phyloP scores from a whole-genome alignment of 305 asterid genomes.

The Plantago rigida region DNA sequence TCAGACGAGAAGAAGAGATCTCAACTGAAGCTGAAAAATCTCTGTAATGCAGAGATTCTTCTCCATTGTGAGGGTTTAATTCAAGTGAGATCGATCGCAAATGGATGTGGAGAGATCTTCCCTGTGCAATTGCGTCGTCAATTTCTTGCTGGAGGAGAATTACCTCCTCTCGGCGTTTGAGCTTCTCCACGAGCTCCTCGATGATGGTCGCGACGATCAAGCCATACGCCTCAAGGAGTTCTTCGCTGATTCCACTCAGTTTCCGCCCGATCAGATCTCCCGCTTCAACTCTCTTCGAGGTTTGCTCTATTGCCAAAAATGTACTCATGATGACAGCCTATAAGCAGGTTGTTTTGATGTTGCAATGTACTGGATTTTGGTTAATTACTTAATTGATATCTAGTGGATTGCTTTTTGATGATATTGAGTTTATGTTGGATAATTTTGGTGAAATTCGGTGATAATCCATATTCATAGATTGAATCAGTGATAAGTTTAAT shows the following conservation, averaged over 20 bases:
- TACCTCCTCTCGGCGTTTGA: slow-evolving; percentile 91
- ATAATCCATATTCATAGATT: too few relatives aligned
- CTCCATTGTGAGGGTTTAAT: slow-evolving; percentile 23
- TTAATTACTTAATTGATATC: background rate
- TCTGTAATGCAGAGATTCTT: slow-evolving; percentile 27
- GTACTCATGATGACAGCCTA: background rate
- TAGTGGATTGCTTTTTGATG: background rate
- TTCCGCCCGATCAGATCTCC: slow-evolving; percentile 94
- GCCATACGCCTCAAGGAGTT: slow-evolving; percentile 89
- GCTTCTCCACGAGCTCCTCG: slow-evolving; percentile 97
- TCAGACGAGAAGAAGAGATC: background rate
- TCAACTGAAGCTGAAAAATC: background rate
- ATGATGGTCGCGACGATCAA: slow-evolving; percentile 89
- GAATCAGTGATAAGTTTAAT: too few relatives aligned
- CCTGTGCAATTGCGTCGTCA: slow-evolving; percentile 93
- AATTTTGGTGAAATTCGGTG: too few relatives aligned
- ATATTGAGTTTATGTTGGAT: too few relatives aligned
- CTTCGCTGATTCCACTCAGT: slow-evolving; percentile 76
- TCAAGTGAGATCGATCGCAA: slow-evolving; percentile 23
- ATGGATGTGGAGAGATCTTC: slow-evolving; percentile 99
- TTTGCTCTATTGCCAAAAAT: slow-evolving; percentile 25
- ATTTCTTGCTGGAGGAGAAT: slow-evolving; percentile 88
- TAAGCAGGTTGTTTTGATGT: background rate
- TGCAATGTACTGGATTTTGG: background rate
- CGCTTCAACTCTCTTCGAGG: slow-evolving; percentile 87